Evolutionary conservation across 305 asterid genomes (phyloP).

Genomic region (Fraxinus albicans): DNA sequence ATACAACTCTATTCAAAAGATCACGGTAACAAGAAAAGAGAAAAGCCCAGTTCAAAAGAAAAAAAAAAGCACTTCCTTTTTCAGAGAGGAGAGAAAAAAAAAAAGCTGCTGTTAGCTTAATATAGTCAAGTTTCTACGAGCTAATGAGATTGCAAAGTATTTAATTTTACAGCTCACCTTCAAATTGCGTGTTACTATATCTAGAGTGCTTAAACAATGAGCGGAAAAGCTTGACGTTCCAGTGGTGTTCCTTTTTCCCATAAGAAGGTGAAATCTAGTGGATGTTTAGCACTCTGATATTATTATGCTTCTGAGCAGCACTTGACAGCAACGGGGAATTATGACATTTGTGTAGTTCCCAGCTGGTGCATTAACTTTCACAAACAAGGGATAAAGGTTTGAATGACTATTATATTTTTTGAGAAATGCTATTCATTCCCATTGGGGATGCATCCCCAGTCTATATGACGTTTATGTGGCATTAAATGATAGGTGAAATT

Average conservation of each 20-base stretch:
- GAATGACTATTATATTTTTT: not conserved
- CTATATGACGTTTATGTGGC: too few species aligned
- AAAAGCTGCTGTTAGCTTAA: not conserved
- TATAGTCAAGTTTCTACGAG: not conserved
- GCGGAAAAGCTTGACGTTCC: not conserved
- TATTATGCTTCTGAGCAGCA: slow-evolving; percentile 20
- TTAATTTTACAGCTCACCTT: slow-evolving; percentile 19
- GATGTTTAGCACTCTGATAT: slow-evolving; percentile 11
- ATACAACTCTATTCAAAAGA: slow-evolving; percentile 5
- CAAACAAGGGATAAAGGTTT: not conserved
- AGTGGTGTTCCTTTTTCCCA: slow-evolving; percentile 34
- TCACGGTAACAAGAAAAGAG: not conserved
- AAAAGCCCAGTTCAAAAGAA: not conserved
- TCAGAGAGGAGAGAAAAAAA: not conserved
- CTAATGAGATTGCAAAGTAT: not conserved
- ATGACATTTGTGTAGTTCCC: not conserved
- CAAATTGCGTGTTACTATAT: slow-evolving; percentile 47
- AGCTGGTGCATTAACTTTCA: slow-evolving; percentile 22
- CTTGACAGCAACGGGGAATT: slow-evolving; percentile 14
- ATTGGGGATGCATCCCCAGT: too few species aligned
- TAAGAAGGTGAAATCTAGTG: slow-evolving; percentile 37
- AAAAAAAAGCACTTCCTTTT: not conserved
- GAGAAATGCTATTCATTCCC: too few species aligned
- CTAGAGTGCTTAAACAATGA: slow-evolving; percentile 46
- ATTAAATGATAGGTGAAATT: too few species aligned